Base-by-base conservation (phyloP, 805 yeast genomes). In the Lachancea waltii region DNA sequence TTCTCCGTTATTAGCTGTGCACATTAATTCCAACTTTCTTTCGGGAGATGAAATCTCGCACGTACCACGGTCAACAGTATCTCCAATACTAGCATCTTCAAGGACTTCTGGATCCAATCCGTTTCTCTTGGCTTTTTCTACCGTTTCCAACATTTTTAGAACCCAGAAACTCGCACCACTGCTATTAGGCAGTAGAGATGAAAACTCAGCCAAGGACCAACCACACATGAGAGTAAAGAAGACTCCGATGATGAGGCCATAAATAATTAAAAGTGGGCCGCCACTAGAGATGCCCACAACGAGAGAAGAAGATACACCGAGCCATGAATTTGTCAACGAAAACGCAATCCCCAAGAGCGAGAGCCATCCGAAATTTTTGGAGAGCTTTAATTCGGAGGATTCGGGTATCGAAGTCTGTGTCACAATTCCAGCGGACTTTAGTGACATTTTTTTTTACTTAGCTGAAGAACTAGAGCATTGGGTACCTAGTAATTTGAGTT, bases 121-220 rank as follows among this genome's bases (percentile, higher is more conserved):
- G n/a, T n/a, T 8, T 10, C 13, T 16, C n/a, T 19, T n/a, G 10
- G 3, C 22, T 3, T 17, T 34, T 7, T 32, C 34, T 13, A 33
- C 29, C 24, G 22, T 40, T 18, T 45, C 47, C 5, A 79, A 75
- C 37, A 75, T 54, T 30, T 70, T 66, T 56, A 68, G 64, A 5
- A 79, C 72, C 81, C 81, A 76, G 43, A 70, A 74, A 51, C 72
- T 72, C 46, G 73, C 78, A 18, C 80, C 80, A 38, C 79, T 78
- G 32, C 79, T 75, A 41, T 70, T 68, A 3, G 80, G 80, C 53
- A 66, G 67, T 10, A 77, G 70, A 33, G 70, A 64, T 7, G 73
- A 63, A 44, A 76, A 58, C 51, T 76, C 81, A n/a, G 76, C 67
- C 24, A 76, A 56, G 0, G 78, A 65, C 13, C 65, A 57, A 13